These are phyloP conservation scores for Candida adriatica DNA, from an alignment of 805 yeast species.

Conservation along the genomic window DNA sequence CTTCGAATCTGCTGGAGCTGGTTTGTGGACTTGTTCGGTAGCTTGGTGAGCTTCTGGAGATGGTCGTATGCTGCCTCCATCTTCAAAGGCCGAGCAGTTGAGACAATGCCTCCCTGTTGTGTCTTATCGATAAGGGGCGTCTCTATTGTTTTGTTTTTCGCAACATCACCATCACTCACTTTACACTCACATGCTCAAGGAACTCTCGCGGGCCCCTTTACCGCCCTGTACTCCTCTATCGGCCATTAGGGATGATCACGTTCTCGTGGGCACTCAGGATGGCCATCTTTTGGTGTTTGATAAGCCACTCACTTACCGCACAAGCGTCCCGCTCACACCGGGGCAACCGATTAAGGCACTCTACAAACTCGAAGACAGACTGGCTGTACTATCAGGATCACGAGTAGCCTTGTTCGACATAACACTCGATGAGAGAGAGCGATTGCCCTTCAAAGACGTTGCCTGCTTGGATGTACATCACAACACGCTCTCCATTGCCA, in stretches of 20 bases:
- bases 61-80: slow-evolving; percentile 5
- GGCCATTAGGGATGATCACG: not conserved
- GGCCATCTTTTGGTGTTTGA: slow-evolving; percentile 9
- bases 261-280: slow-evolving; percentile 7
- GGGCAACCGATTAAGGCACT: slow-evolving; percentile 4
- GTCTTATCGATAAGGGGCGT: not conserved
- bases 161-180: too few relatives aligned
- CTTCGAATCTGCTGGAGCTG: slow-evolving; percentile 19
- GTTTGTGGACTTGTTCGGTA: slow-evolving; percentile 12
- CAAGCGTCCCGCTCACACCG: slow-evolving; percentile 5
- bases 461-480: slow-evolving; percentile 4
- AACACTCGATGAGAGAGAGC: slow-evolving; percentile 12
- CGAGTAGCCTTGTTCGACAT: slow-evolving; percentile 8
- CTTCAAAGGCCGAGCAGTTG: too few relatives aligned
- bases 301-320: not conserved
- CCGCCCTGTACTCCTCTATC: too few relatives aligned
- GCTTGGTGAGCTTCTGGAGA: slow-evolving; percentile 4
- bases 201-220: too few relatives aligned
- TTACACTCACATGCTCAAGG: too few relatives aligned
- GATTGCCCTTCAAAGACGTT: slow-evolving; percentile 16
- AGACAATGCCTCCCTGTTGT: not conserved
- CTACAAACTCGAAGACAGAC: slow-evolving; percentile 1
- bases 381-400: slow-evolving; percentile 3
- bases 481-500: slow-evolving; percentile 9
- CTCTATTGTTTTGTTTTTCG: not conserved